phyloP scores from a whole-genome alignment of 2,329 filamentous ascomycete genomes.

The Penicillium capsulatum region DNA sequence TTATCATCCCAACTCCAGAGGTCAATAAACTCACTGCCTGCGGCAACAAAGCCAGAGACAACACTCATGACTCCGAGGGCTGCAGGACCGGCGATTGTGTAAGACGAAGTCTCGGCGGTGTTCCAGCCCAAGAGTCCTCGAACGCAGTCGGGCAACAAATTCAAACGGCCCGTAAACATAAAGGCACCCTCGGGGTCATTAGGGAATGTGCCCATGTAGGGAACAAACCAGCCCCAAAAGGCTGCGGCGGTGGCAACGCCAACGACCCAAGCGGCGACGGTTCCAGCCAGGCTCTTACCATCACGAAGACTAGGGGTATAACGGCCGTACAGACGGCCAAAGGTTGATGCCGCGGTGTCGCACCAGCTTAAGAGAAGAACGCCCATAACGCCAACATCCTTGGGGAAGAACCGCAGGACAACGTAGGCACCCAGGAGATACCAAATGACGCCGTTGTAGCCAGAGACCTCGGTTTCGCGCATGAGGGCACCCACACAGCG shows the following conservation, averaged over 20 bases:
- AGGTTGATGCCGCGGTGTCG: conserved; percentile 92
- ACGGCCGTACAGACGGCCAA: conserved; percentile 81
- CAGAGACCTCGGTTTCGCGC: conserved; percentile 90
- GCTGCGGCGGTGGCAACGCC: conserved; percentile 76
- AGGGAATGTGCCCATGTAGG: conserved; percentile 60
- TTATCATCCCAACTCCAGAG: conserved; percentile 96
- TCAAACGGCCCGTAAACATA: conserved; percentile 74
- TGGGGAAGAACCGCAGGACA: conserved; percentile 81
- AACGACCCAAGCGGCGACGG: conserved; percentile 73
- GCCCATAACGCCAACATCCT: conserved; percentile 85
- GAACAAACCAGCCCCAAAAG: conserved; percentile 86
- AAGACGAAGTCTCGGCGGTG: conserved; percentile 47
- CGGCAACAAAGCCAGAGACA: conserved; percentile 83
- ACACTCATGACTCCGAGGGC: conserved; percentile 79
- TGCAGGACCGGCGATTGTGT: conserved; percentile 62
- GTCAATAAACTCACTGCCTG: conserved; percentile 84
- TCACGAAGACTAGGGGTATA: conserved; percentile 80
- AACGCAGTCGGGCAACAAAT: conserved; percentile 58
- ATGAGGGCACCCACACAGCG: conserved; percentile 80
- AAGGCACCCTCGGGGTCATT: conserved; percentile 67
- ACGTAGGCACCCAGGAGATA: conserved; percentile 89
- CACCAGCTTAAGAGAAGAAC: conserved; percentile 94
- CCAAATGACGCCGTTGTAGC: conserved; percentile 96
- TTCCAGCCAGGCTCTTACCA: conserved; percentile 90
- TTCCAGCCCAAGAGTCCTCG: conserved; percentile 58